phyloP scores from a whole-genome alignment of 2,329 filamentous ascomycete species.

The Sporothrix mexicana region DNA sequence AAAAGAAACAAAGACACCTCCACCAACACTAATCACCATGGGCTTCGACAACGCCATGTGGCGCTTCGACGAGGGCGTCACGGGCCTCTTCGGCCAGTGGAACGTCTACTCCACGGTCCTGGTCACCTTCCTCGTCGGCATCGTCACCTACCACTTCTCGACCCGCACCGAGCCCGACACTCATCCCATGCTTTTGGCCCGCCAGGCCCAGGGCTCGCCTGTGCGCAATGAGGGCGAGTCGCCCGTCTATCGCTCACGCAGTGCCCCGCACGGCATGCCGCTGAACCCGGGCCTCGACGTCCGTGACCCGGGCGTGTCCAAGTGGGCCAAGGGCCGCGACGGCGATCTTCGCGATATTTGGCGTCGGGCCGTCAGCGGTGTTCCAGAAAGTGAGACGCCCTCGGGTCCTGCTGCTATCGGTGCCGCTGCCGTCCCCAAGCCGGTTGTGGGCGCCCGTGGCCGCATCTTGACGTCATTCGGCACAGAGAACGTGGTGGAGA shows the following conservation, averaged over 20 bases:
- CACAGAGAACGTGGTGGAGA: conserved; percentile 74
- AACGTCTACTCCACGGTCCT: conserved; percentile 79
- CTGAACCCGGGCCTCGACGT: conserved; percentile 80
- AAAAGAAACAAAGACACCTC: neutral
- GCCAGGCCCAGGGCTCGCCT: conserved; percentile 78
- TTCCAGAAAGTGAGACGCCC: conserved; percentile 64
- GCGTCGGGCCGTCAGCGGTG: conserved; percentile 72
- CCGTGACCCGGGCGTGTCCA: conserved; percentile 77
- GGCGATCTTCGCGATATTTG: conserved; percentile 93
- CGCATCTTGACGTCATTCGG: conserved; percentile 81
- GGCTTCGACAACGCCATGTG: conserved; percentile 64
- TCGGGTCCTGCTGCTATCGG: neutral
- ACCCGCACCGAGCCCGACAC: conserved; percentile 82
- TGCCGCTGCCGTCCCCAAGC: conserved; percentile 9
- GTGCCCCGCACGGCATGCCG: conserved; percentile 83
- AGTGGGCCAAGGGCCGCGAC: conserved; percentile 82
- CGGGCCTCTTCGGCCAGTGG: conserved; percentile 77
- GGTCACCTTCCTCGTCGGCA: conserved; percentile 66
- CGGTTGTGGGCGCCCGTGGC: conserved; percentile 51
- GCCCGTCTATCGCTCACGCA: conserved; percentile 81
- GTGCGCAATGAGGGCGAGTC: conserved; percentile 86
- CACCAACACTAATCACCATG: conserved; percentile 42
- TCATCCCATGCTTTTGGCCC: conserved; percentile 86
- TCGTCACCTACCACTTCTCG: conserved; percentile 74
- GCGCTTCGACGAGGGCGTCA: conserved; percentile 73